phyloP scores from a whole-genome alignment of 306 rosid species.

The Vachellia pachyceras region DNA sequence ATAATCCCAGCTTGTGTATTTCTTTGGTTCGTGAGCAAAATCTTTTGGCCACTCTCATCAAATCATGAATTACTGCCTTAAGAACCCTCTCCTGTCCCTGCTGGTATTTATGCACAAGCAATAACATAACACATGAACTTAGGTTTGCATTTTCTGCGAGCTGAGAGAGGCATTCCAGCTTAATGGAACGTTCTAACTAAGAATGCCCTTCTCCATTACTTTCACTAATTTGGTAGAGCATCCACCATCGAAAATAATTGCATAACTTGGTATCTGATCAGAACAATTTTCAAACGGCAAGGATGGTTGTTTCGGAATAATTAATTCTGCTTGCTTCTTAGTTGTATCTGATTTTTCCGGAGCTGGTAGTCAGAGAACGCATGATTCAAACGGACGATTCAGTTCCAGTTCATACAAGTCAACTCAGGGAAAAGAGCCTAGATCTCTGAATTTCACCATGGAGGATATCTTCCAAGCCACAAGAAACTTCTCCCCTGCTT shows the following conservation, averaged over 20 bases:
- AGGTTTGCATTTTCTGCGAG: slow-evolving; percentile 7
- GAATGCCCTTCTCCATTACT: neutral
- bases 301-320: slow-evolving; percentile 31
- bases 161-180: neutral
- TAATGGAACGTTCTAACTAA: neutral
- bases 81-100: too few relatives aligned
- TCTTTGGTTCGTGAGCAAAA: neutral
- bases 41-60: slow-evolving; percentile 9
- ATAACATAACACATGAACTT: neutral
- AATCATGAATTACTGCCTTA: slow-evolving; percentile 14
- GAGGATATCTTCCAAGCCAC: slow-evolving; percentile 78
- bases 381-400: slow-evolving; percentile 47
- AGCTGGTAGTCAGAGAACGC: slow-evolving; percentile 53
- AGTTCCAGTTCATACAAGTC: slow-evolving; percentile 44
- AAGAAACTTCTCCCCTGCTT: slow-evolving; percentile 78
- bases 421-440: slow-evolving; percentile 57
- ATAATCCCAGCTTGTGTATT: slow-evolving; percentile 3
- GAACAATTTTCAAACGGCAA: slow-evolving; percentile 6
- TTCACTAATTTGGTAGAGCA: neutral
- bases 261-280: neutral
- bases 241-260: neutral
- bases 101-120: neutral
- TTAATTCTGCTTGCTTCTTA: slow-evolving; percentile 37
- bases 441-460: slow-evolving; percentile 61
- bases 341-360: slow-evolving; percentile 59